Evolutionary conservation across 2,329 filamentous ascomycete genomes (phyloP).

Genomic region (Acephala macrosclerotiorum): DNA sequence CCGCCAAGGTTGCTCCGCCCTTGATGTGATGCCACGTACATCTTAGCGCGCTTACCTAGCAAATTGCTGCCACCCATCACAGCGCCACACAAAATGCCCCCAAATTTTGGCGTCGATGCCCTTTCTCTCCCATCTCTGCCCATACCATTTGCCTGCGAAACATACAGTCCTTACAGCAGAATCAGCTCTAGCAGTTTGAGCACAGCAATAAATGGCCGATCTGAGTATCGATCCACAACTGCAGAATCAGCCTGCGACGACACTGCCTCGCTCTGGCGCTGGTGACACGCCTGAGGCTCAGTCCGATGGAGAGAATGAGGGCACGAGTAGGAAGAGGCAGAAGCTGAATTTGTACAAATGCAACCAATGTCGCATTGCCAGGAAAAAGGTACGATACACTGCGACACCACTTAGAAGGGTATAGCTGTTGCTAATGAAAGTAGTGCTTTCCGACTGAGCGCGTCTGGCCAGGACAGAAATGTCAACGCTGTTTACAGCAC

Average conservation of each 20-base stretch:
- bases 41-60: background rate
- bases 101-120: slow-evolving; percentile 4
- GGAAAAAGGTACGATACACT: slow-evolving; percentile 28
- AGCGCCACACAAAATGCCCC: background rate
- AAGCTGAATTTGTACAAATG: slow-evolving; percentile 32
- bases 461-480: slow-evolving; percentile 29
- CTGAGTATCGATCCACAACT: slow-evolving; percentile 5
- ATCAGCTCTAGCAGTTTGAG: background rate
- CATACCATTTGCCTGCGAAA: slow-evolving; percentile 7
- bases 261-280: background rate
- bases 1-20: background rate
- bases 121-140: slow-evolving; percentile 1
- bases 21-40: background rate
- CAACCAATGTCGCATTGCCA: slow-evolving; percentile 29
- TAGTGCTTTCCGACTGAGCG: slow-evolving; percentile 27
- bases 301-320: slow-evolving; percentile 13
- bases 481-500: slow-evolving; percentile 25
- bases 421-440: background rate
- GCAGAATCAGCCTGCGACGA: background rate
- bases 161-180: background rate
- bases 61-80: background rate
- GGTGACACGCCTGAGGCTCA: slow-evolving; percentile 7
- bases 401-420: background rate
- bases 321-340: slow-evolving; percentile 20
- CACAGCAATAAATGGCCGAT: slow-evolving; percentile 7